Conservation (phyloP, 2,329 filamentous ascomycete species). For the Stemphylium lycopersici region DNA sequence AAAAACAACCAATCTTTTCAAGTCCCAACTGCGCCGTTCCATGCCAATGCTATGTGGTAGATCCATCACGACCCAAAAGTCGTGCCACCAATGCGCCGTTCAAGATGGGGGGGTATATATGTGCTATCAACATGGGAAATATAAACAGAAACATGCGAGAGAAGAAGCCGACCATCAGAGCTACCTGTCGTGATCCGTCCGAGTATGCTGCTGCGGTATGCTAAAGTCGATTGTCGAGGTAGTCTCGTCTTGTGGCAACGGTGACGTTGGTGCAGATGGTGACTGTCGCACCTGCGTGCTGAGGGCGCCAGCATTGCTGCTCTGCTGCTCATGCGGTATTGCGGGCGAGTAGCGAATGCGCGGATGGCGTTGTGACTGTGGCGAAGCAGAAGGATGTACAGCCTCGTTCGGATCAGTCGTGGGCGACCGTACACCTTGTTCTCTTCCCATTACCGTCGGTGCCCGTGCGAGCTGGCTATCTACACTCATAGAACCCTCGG, state of each 20-base stretch:
- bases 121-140: conserved; percentile 27
- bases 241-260: conserved; percentile 5
- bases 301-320: conserved; percentile 11
- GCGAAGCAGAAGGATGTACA: conserved; percentile 15
- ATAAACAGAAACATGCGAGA: conserved; percentile 29
- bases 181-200: conserved; percentile 43
- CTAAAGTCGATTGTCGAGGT: conserved; percentile 10
- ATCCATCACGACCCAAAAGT: conserved; percentile 11
- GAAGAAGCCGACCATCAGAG: background rate
- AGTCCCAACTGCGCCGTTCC: conserved; percentile 29
- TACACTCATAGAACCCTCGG: conserved; percentile 18
- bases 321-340: conserved; percentile 13
- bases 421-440: conserved; percentile 20
- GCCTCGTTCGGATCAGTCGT: conserved; percentile 17
- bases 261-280: background rate
- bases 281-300: conserved; percentile 22
- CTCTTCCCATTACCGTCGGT: conserved; percentile 26
- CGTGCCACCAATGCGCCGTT: conserved; percentile 28
- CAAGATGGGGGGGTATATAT: conserved; percentile 30
- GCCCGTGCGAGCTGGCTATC: conserved; percentile 25
- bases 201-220: conserved; percentile 15
- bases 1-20: conserved; percentile 14
- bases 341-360: conserved; percentile 37
- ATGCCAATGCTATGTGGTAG: conserved; percentile 35
- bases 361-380: conserved; percentile 24